These are phyloP conservation scores for Nitzschia sp. DNA, from an alignment of 108 stramenopile species.

Conservation along the genomic window DNA sequence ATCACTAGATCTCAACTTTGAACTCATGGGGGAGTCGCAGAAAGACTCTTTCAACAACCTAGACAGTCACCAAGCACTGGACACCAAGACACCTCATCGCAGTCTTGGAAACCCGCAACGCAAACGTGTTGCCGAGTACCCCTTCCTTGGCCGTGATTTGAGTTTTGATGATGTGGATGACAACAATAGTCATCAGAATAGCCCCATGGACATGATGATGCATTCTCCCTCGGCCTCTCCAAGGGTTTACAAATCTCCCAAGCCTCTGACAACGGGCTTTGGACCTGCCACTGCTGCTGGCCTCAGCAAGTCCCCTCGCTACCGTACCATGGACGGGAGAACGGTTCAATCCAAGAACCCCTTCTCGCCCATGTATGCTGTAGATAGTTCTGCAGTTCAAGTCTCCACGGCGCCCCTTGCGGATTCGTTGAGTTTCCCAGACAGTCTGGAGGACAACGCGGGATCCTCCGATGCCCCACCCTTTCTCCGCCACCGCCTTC, in stretches of 20 bases:
- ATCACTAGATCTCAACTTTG: conserved; percentile 34
- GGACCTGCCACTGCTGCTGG: background rate
- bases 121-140: conserved; percentile 12
- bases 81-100: conserved; percentile 10
- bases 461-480: conserved; percentile 3
- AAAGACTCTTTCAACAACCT: background rate
- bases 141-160: conserved; percentile 1
- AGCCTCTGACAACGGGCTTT: background rate
- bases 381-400: conserved; percentile 12
- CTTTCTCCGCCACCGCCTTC: conserved; percentile 18
- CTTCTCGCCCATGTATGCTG: conserved; percentile 48
- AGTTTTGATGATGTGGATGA: conserved; percentile 29
- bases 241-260: conserved; percentile 8
- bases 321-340: conserved; percentile 50
- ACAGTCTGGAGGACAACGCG: conserved; percentile 4
- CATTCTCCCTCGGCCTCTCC: conserved; percentile 30
- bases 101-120: conserved; percentile 2
- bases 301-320: conserved; percentile 32
- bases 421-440: conserved; percentile 18
- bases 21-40: background rate
- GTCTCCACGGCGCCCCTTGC: background rate
- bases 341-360: conserved; percentile 58
- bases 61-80: background rate
- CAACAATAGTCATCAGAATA: conserved; percentile 10
- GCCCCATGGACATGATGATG: conserved; percentile 29